Conservation (phyloP, 1,284 basidiomycete species). For the Pyrrhoderma noxium region DNA sequence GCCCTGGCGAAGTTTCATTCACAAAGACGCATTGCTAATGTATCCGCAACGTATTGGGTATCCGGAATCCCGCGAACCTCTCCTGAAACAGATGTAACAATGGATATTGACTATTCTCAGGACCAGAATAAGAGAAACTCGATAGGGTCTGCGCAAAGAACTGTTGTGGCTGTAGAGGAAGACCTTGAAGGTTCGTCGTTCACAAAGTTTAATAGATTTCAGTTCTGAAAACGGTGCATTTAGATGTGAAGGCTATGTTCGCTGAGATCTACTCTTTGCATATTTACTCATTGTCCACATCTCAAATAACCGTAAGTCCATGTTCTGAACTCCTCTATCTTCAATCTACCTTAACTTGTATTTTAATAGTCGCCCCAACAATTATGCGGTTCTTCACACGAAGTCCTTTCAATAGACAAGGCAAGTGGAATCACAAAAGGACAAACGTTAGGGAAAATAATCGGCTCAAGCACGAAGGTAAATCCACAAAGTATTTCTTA, state of each 20-base stretch:
- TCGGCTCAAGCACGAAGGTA: conserved; percentile 47
- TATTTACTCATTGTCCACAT: conserved; percentile 60
- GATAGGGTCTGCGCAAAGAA: conserved; percentile 21
- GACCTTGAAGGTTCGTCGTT: conserved; percentile 48
- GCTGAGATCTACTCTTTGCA: conserved; percentile 43
- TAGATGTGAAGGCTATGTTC: conserved; percentile 47
- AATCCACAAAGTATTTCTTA: neutral
- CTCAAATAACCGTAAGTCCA: conserved; percentile 43
- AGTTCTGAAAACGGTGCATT: neutral
- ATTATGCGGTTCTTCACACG: conserved; percentile 43
- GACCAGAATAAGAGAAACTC: conserved; percentile 30
- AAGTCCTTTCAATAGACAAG: conserved; percentile 32
- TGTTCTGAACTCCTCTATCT: conserved; percentile 2
- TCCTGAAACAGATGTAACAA: conserved; percentile 29
- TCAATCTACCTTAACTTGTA: neutral
- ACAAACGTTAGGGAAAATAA: conserved; percentile 19
- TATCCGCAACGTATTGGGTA: conserved; percentile 60
- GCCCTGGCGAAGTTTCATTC: conserved; percentile 53
- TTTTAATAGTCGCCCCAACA: conserved; percentile 51
- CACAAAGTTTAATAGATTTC: neutral
- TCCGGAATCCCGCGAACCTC: conserved; percentile 39
- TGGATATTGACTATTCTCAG: conserved; percentile 34
- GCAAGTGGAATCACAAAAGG: conserved; percentile 8
- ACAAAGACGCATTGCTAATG: conserved; percentile 32
- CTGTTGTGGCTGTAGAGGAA: conserved; percentile 49